A percentile compares a stretch with the other conserved stretches of the same genome.
These are phyloP conservation scores for Aspergillus neotritici DNA, from an alignment of 2,329 filamentous ascomycete species.

Conservation along the genomic window DNA sequence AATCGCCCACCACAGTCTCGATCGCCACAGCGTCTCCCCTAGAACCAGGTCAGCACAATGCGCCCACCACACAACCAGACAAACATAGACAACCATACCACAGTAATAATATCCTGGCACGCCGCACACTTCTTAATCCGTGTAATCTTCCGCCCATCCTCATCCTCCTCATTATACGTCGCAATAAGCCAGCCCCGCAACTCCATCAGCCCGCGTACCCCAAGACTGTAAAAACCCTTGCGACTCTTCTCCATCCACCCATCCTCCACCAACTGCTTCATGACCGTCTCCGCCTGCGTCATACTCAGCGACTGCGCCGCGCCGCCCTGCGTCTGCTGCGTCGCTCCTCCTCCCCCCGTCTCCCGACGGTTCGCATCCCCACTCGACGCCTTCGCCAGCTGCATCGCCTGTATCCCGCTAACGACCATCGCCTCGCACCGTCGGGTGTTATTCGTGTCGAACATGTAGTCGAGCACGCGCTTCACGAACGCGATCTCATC, in stretches of 20 bases:
- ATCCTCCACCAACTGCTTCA: slow-evolving; percentile 66
- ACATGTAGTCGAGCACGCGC: slow-evolving; percentile 82
- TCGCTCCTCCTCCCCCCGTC: slow-evolving; percentile 30
- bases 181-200: slow-evolving; percentile 77
- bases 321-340: slow-evolving; percentile 30
- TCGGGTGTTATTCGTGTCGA: slow-evolving; percentile 76
- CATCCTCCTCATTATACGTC: slow-evolving; percentile 74
- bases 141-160: slow-evolving; percentile 52
- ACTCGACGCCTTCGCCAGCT: slow-evolving; percentile 50
- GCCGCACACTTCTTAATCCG: slow-evolving; percentile 82
- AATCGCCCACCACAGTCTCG: slow-evolving; percentile 63
- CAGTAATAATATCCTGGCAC: slow-evolving; percentile 83
- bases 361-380: slow-evolving; percentile 44
- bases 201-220: slow-evolving; percentile 76
- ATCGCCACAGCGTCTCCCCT: slow-evolving; percentile 69
- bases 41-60: slow-evolving; percentile 4
- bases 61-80: neutral
- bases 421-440: slow-evolving; percentile 80
- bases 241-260: slow-evolving; percentile 77
- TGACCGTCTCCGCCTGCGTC: slow-evolving; percentile 67
- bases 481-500: slow-evolving; percentile 91
- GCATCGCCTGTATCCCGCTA: slow-evolving; percentile 69
- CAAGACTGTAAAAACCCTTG: slow-evolving; percentile 68
- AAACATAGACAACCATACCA: slow-evolving; percentile 39
- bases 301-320: slow-evolving; percentile 58